Conservation (phyloP, 176 grass and related monocot genomes). For the bread wheat (Triticum aestivum) region DNA sequence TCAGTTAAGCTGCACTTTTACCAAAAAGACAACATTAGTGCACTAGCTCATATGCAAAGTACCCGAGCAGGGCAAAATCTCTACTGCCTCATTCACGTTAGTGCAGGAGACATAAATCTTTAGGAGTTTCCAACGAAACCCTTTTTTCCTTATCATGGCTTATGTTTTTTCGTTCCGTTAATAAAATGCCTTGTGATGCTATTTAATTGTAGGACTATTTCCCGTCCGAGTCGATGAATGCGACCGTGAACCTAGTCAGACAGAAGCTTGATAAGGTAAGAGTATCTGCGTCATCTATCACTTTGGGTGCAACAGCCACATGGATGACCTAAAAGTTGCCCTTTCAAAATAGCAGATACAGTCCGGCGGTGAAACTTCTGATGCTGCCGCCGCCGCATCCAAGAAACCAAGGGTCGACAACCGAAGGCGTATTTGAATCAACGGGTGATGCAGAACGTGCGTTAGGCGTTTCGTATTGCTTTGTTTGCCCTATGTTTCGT, state of each 20-base stretch:
- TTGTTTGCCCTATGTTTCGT: background rate
- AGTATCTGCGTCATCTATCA: background rate
- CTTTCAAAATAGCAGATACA: conserved; percentile 62
- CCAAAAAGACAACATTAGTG: background rate
- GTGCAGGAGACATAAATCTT: background rate
- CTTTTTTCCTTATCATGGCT: background rate
- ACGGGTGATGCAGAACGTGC: background rate
- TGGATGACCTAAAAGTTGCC: background rate
- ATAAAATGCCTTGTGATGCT: background rate
- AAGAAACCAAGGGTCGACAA: conserved; percentile 73
- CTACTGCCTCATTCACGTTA: background rate
- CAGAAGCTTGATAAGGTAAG: conserved; percentile 79
- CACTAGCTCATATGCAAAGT: background rate
- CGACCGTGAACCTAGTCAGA: conserved; percentile 66
- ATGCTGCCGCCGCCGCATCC: conserved; percentile 30
- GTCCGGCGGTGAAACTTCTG: conserved; percentile 37
- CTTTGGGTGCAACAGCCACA: background rate
- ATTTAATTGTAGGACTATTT: conserved; percentile 74
- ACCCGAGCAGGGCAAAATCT: background rate
- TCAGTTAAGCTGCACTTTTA: background rate
- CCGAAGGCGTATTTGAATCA: conserved; percentile 69
- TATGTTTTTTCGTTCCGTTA: background rate
- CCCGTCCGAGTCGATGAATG: conserved; percentile 76
- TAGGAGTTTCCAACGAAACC: background rate
- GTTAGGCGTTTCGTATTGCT: background rate